Conservation (phyloP, 805 yeast genomes). For the Ogataea henricii region DNA sequence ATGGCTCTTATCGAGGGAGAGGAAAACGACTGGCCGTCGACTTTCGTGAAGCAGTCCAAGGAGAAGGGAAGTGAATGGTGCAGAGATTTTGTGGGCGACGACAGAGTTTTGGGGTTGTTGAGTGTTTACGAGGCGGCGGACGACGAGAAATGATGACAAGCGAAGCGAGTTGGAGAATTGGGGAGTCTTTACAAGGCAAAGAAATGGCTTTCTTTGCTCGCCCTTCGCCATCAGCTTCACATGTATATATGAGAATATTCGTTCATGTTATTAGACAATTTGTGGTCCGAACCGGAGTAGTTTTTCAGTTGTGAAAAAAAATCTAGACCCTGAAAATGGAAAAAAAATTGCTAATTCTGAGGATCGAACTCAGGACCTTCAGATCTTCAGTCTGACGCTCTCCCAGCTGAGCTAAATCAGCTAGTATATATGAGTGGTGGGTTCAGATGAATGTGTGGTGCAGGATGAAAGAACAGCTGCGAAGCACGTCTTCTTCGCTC, state of each 20-base stretch:
- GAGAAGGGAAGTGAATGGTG: constrained; percentile 87
- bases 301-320: no score
- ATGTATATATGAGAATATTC: background rate
- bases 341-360: constrained; percentile 24
- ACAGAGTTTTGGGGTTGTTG: constrained; percentile 57
- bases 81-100: constrained; percentile 69
- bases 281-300: no score
- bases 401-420: constrained; percentile 32
- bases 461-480: no score
- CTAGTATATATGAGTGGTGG: constrained; percentile 8
- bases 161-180: background rate
- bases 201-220: no score
- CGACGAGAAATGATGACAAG: background rate
- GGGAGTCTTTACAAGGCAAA: no score
- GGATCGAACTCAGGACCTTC: constrained; percentile 32
- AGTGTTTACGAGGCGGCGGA: constrained; percentile 41
- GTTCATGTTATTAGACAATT: background rate
- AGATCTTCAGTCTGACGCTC: constrained; percentile 33
- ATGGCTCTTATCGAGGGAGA: constrained; percentile 53
- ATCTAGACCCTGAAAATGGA: constrained; percentile 1
- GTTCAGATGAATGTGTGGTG: no score
- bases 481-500: no score
- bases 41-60: constrained; percentile 78
- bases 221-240: no score
- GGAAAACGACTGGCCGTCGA: constrained; percentile 83